These are phyloP conservation scores for Phylloporus sp. DNA, from an alignment of 768 basidiomycete species.

Conservation along the genomic window DNA sequence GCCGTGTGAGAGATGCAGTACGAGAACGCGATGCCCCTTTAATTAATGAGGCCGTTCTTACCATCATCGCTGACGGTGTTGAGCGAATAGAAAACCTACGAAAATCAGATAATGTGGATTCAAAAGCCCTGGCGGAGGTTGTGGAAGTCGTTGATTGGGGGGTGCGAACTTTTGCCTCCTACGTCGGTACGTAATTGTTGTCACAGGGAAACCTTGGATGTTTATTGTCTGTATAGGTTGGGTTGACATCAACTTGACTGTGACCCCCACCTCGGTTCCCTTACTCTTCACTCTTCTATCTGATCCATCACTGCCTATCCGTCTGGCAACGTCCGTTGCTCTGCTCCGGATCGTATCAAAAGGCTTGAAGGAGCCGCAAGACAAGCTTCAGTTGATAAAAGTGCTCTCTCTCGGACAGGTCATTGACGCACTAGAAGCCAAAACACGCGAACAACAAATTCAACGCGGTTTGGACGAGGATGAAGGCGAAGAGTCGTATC, in stretches of 20 bases:
- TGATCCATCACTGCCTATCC: conserved; percentile 72
- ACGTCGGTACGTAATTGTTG: conserved; percentile 70
- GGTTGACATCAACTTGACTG: conserved; percentile 96
- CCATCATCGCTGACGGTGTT: conserved; percentile 70
- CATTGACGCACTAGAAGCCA: conserved; percentile 73
- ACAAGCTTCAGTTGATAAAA: conserved; percentile 87
- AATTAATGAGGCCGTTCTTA: conserved; percentile 84
- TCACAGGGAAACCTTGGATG: not conserved
- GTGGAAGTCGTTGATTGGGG: conserved; percentile 89
- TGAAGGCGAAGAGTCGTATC: conserved; percentile 84
- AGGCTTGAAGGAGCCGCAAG: conserved; percentile 86
- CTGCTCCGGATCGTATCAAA: conserved; percentile 84
- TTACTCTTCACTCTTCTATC: conserved; percentile 81
- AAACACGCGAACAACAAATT: conserved; percentile 63
- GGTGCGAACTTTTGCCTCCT: conserved; percentile 87
- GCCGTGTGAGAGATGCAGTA: conserved; percentile 82
- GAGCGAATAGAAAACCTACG: conserved; percentile 53
- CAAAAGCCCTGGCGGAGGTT: conserved; percentile 52
- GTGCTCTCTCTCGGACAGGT: conserved; percentile 84
- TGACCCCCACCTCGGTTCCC: conserved; percentile 84
- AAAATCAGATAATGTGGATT: conserved; percentile 41
- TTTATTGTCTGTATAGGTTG: conserved; percentile 58
- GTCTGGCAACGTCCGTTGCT: conserved; percentile 77
- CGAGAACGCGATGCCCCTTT: conserved; percentile 83
- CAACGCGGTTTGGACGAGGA: conserved; percentile 70